Conservation (phyloP, 164 flowering plant genomes). For the Piper betle region DNA sequence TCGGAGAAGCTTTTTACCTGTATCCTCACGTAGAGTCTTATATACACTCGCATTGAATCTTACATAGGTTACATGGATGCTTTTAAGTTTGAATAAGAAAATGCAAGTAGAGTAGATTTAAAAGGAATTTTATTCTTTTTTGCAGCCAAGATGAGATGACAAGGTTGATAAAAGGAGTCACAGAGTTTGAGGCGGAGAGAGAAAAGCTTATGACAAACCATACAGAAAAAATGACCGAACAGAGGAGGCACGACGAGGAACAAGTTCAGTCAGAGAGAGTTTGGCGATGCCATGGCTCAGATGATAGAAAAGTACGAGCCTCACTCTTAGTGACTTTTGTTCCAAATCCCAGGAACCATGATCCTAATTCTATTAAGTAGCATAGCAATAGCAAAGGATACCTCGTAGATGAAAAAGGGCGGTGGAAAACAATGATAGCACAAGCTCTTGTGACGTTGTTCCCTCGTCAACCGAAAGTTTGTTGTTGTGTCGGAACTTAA, state of each 20-base stretch:
- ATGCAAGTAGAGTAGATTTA: too few species aligned
- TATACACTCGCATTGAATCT: neutral
- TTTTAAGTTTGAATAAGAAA: too few species aligned
- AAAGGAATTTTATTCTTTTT: neutral
- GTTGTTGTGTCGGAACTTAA: too few species aligned
- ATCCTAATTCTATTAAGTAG: neutral
- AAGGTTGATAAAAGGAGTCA: conserved; percentile 37
- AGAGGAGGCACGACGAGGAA: conserved; percentile 35
- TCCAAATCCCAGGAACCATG: neutral
- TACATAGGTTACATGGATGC: too few species aligned
- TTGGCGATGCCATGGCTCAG: conserved; percentile 22
- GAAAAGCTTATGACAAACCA: conserved; percentile 31
- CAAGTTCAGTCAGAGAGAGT: conserved; percentile 38
- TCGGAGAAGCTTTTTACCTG: too few species aligned
- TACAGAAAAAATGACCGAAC: conserved; percentile 30
- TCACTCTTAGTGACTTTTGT: neutral
- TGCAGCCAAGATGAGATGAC: conserved; percentile 33
- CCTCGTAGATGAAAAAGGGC: neutral
- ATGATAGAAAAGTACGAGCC: conserved; percentile 46
- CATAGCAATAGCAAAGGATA: neutral
- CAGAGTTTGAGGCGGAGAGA: conserved; percentile 37
- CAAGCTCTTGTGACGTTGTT: too few species aligned
- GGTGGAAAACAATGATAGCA: too few species aligned
- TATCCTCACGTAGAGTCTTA: neutral
- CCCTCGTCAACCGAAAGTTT: too few species aligned